phyloP scores from a whole-genome alignment of 1,284 basidiomycete genomes.

The Leccinum griseonigrum region DNA sequence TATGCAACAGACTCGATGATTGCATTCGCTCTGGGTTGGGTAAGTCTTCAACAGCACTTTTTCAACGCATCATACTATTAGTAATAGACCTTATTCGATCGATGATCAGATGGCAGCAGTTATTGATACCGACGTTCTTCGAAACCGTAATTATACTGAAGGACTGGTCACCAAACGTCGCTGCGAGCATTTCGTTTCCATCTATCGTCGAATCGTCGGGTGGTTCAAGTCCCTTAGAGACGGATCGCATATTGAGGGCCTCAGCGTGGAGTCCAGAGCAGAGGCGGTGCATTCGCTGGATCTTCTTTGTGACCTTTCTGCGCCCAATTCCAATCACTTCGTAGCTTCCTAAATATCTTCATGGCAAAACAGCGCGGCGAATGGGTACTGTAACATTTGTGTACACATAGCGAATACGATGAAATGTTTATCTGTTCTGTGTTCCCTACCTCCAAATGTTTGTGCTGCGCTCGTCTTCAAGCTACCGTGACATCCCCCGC shows the following conservation, averaged over 20 bases:
- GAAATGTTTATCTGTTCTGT: too few relatives aligned
- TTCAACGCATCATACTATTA: neutral
- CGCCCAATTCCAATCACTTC: too few relatives aligned
- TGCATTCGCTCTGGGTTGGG: neutral
- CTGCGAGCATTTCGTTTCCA: neutral
- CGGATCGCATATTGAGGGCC: neutral
- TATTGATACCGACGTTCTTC: neutral
- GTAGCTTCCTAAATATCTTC: too few relatives aligned
- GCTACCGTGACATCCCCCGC: too few relatives aligned
- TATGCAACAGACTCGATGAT: neutral
- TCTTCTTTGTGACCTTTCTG: neutral
- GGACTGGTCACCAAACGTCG: neutral
- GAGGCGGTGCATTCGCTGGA: neutral
- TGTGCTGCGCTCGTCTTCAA: too few relatives aligned
- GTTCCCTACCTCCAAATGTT: too few relatives aligned
- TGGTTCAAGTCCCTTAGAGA: neutral
- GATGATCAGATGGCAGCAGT: neutral
- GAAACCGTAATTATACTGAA: neutral
- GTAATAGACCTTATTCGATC: neutral
- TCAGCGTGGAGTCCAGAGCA: neutral
- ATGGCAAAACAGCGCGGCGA: too few relatives aligned
- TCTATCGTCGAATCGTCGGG: neutral
- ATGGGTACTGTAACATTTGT: too few relatives aligned
- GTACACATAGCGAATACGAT: too few relatives aligned
- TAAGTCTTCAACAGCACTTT: neutral